Base-by-base conservation (phyloP, 2,329 filamentous ascomycete genomes). In the Helicocarpus griseus region DNA sequence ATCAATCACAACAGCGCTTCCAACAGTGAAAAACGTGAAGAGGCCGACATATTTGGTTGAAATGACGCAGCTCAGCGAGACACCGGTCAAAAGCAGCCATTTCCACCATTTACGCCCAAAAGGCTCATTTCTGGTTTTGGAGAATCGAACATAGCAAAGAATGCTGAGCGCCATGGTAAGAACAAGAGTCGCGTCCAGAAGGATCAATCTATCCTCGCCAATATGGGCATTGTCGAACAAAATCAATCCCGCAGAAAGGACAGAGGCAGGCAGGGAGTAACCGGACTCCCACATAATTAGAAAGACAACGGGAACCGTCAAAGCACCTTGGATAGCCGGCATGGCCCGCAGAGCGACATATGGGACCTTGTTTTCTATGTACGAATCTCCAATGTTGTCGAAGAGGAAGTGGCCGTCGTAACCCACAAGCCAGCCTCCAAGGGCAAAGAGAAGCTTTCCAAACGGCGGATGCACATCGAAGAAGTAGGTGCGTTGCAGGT, bases 281-380 rank as follows among this genome's bases (percentile, higher is more conserved):
- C 90, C 93, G 47, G 93, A 97, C 73, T 98, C 93, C 93, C 93
- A 98, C 93, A 98, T 98, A 70, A 95, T 98, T 67, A 95, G 74
- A 71, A 95, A 98, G 52, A 88, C 84, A 45, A 91, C 86, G n/a
- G 90, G 86, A 48, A 98, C 89, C 9, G 93, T 98, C 60, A 98
- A 75, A 52, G 93, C 86, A 58, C 93, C 93, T 60, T 97, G 82
- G 47, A 93, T 81, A 54, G 93, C 93, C 39, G 93, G 93, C 76
- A 98, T 81, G 43, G 90, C 86, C 61, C 93, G 87, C 74, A 94
- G 95, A 56, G 93, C 90, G 56, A 98, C 87, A 69, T 98, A 98
- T 35, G 93, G 93, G 39, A 98, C 90, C 67, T 94, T 93, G 78
- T 98, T 96, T 54, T 84, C 80, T 63, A 97, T 87, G 76, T 98